phyloP scores from a whole-genome alignment of 352 stramenopile species.

The Globisporangium solare region DNA sequence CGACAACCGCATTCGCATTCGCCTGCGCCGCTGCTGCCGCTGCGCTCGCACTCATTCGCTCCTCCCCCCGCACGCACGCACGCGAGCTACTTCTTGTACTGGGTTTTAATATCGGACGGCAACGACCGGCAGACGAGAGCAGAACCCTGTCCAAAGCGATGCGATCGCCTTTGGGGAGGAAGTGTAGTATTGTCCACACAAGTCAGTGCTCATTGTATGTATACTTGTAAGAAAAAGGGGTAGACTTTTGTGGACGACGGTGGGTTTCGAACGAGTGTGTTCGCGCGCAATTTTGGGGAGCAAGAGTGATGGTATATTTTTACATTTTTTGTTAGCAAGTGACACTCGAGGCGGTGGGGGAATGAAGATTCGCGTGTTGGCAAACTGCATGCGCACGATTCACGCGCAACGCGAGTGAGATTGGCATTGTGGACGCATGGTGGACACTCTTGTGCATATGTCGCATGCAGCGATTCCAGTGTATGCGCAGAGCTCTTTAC shows the following conservation, averaged over 20 bases:
- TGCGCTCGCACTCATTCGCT: conserved; percentile 10
- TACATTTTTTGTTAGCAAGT: background rate
- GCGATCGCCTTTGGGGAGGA: conserved; percentile 13
- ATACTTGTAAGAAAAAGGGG: conserved; percentile 5
- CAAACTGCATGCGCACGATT: background rate
- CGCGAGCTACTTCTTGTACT: background rate
- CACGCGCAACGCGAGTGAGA: no score
- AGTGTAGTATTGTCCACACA: conserved; percentile 7
- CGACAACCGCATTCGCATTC: conserved; percentile 3
- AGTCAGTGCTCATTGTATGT: background rate
- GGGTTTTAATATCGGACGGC: background rate
- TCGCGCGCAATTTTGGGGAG: conserved; percentile 8
- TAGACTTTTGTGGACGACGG: conserved; percentile 10
- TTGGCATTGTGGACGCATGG: no score
- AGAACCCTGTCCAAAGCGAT: conserved; percentile 7
- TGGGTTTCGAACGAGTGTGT: background rate
- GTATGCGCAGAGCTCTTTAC: background rate
- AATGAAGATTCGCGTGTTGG: no score
- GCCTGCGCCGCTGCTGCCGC: conserved; percentile 21
- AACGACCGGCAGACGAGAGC: background rate
- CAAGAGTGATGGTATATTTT: no score
- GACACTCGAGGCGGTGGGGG: background rate
- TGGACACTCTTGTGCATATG: no score
- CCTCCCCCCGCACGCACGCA: background rate
- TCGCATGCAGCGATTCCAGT: no score